Percentiles rank a stretch among this genome's conserved stretches.
Evolutionary conservation across 2,329 filamentous ascomycete genomes (phyloP).

Genomic region (Cladophialophora immunda): DNA sequence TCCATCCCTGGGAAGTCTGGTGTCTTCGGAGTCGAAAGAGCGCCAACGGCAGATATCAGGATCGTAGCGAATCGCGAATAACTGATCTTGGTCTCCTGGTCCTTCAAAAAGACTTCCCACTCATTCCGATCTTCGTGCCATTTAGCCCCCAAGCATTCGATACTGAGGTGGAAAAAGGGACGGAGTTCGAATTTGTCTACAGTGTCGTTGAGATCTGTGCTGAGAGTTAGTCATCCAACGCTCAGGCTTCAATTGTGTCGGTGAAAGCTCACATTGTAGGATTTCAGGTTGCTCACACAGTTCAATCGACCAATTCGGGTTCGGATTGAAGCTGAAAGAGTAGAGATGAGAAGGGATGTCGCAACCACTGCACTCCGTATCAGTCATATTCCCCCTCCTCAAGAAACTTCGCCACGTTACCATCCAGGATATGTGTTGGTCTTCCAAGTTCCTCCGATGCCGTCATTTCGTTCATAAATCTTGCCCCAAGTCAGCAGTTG

Average conservation of each 20-base stretch:
- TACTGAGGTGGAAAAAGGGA: constrained; percentile 38
- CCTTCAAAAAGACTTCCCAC: constrained; percentile 44
- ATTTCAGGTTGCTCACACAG: constrained; percentile 60
- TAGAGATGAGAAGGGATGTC: constrained; percentile 60
- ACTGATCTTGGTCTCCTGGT: constrained; percentile 29
- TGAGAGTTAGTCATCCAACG: too few species aligned
- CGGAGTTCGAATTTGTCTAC: constrained; percentile 46
- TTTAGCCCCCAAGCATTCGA: constrained; percentile 40
- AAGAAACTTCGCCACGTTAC: too few species aligned
- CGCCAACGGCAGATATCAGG: constrained; percentile 46
- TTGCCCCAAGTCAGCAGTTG: too few species aligned
- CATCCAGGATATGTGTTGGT: constrained; percentile 21
- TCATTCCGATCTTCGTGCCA: constrained; percentile 38
- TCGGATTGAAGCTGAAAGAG: constrained; percentile 64
- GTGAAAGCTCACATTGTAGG: constrained; percentile 38
- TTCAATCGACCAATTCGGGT: constrained; percentile 60
- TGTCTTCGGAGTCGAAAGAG: constrained; percentile 42
- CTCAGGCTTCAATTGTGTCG: too few species aligned
- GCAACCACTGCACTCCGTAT: constrained; percentile 10
- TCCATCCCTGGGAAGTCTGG: constrained; percentile 59
- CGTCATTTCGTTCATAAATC: constrained; percentile 22
- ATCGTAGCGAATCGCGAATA: constrained; percentile 32
- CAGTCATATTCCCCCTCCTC: too few species aligned
- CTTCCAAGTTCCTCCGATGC: constrained; percentile 17
- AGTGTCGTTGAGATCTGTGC: constrained; percentile 46